Evolutionary conservation across 176 grass and related monocot species (phyloP).

Genomic region (Melocanna baccifera): DNA sequence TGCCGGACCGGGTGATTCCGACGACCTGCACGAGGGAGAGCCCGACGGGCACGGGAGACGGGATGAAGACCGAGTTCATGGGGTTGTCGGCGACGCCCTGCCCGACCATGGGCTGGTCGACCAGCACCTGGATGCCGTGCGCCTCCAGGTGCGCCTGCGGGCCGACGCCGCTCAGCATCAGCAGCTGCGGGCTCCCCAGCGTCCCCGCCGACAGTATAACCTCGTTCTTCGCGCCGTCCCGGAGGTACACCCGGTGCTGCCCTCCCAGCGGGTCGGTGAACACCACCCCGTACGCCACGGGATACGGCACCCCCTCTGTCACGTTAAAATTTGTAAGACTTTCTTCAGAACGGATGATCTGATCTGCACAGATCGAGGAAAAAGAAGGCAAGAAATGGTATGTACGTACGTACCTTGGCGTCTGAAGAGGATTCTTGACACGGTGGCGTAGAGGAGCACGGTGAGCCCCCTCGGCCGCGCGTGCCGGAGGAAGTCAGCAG

Average conservation of each 20-base stretch:
- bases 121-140: conserved; percentile 50
- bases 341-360: not conserved
- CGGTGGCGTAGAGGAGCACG: conserved; percentile 66
- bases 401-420: conserved; percentile 28
- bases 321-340: not conserved
- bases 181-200: conserved; percentile 76
- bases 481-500: conserved; percentile 77
- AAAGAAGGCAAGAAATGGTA: not conserved
- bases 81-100: conserved; percentile 84
- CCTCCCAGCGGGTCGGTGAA: conserved; percentile 52
- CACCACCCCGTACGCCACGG: conserved; percentile 64
- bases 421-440: conserved; percentile 56
- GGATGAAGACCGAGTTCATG: conserved; percentile 71
- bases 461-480: conserved; percentile 50
- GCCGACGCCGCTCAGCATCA: conserved; percentile 83
- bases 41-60: conserved; percentile 56
- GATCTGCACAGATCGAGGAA: not conserved
- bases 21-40: conserved; percentile 72
- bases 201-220: conserved; percentile 70
- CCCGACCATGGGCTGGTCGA: conserved; percentile 75
- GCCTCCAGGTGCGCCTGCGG: conserved; percentile 61
- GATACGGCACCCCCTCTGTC: conserved; percentile 35
- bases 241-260: conserved; percentile 65
- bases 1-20: conserved; percentile 60
- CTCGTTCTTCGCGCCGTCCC: conserved; percentile 46